Percentiles rank a stretch among this genome's conserved stretches.
Conservation (phyloP, 768 basidiomycete species). For the Termitomyces sp. region DNA sequence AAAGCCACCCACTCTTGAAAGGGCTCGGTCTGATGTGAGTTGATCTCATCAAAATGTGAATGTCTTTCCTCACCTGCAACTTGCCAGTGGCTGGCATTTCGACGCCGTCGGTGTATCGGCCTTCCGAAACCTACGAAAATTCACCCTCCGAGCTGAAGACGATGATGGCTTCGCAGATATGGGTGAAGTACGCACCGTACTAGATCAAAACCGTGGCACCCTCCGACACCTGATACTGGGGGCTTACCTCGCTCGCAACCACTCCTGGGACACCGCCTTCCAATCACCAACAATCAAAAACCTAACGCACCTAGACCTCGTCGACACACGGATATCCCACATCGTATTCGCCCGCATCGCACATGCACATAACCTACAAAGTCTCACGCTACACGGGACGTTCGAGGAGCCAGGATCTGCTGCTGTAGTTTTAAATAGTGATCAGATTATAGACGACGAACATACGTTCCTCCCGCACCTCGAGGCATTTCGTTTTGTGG, state of each 20-base stretch:
- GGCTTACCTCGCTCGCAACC: conserved; percentile 62
- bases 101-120: conserved; percentile 67
- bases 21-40: conserved; percentile 58
- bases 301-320: conserved; percentile 67
- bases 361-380: conserved; percentile 57
- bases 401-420: conserved; percentile 59
- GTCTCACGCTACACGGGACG: conserved; percentile 63
- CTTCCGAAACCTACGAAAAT: conserved; percentile 57
- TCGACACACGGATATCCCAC: conserved; percentile 66
- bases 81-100: conserved; percentile 65
- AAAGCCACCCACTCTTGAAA: conserved; percentile 49
- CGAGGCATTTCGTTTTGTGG: conserved; percentile 58
- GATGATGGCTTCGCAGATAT: conserved; percentile 71
- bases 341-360: conserved; percentile 61
- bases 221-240: conserved; percentile 63
- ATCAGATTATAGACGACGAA: conserved; percentile 53
- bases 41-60: neutral
- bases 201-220: conserved; percentile 55
- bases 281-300: conserved; percentile 59
- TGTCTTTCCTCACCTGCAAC: neutral
- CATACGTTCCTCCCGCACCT: conserved; percentile 65
- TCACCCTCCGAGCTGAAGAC: conserved; percentile 67
- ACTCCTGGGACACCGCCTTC: conserved; percentile 68
- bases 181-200: conserved; percentile 61
- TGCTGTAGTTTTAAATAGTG: conserved; percentile 55